Percentiles rank a stretch among this genome's conserved stretches.
phyloP scores from a whole-genome alignment of 129 eudicot genomes.

The Ambrosia artemisiifolia region DNA sequence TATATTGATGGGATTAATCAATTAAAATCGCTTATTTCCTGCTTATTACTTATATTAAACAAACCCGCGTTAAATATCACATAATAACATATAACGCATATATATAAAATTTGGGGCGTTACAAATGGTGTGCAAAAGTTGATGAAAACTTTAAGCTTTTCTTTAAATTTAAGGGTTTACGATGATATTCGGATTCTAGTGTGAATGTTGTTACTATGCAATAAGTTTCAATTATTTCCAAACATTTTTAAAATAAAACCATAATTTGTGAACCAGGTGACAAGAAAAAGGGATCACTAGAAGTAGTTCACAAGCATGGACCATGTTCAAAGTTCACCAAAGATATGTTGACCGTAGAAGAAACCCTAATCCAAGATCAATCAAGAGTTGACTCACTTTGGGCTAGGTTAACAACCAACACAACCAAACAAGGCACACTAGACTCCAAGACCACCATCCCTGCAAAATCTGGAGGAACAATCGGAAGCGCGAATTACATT shows the following conservation, averaged over 20 bases:
- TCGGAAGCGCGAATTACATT: conserved; percentile 57
- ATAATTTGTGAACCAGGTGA: conserved; percentile 24
- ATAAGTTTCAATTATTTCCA: not conserved
- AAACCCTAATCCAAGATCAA: conserved; percentile 43
- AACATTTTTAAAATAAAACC: not conserved
- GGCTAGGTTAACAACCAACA: conserved; percentile 22
- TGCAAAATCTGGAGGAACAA: conserved; percentile 44
- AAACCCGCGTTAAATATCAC: no score
- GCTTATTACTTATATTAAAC: no score
- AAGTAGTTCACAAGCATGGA: conserved; percentile 59
- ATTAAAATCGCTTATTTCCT: no score
- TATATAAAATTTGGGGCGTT: no score
- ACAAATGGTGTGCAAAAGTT: no score
- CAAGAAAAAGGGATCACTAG: conserved; percentile 36
- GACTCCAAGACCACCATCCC: conserved; percentile 38
- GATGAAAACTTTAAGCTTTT: no score
- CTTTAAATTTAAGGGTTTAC: not conserved
- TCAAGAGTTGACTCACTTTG: conserved; percentile 44
- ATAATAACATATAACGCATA: no score
- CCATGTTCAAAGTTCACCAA: conserved; percentile 41
- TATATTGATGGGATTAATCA: no score
- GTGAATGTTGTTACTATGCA: no score
- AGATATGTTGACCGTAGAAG: conserved; percentile 27
- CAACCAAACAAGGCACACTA: not conserved
- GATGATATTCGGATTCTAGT: not conserved